These are phyloP conservation scores for Aspergillus ibericus DNA, from an alignment of 2,329 filamentous ascomycete genomes.

Conservation along the genomic window DNA sequence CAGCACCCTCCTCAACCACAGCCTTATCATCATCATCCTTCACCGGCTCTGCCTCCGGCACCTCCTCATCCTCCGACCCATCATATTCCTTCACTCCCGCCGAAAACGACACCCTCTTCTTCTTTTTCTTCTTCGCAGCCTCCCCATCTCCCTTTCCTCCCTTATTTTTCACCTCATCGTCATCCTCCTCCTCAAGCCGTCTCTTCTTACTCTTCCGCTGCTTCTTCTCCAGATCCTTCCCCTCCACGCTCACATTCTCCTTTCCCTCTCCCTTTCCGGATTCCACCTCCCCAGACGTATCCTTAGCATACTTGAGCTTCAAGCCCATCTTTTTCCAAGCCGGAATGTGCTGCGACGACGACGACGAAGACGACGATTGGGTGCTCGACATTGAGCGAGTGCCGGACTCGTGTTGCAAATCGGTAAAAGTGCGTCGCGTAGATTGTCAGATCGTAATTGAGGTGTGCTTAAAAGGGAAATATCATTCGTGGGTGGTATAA, in stretches of 20 bases:
- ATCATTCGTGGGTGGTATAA: neutral
- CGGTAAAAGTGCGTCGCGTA: slow-evolving; percentile 4
- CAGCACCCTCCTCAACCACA: slow-evolving; percentile 2
- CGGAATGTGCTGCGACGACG: slow-evolving; percentile 38
- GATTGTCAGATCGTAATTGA: neutral
- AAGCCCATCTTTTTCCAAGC: slow-evolving; percentile 63
- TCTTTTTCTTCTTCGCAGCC: slow-evolving; percentile 20
- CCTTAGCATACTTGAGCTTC: slow-evolving; percentile 57
- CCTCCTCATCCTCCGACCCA: slow-evolving; percentile 46
- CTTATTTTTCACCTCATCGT: slow-evolving; percentile 9
- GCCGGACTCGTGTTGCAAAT: too few relatives aligned
- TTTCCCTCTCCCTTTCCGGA: neutral
- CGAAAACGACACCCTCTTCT: slow-evolving; percentile 65
- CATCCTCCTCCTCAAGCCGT: slow-evolving; percentile 20
- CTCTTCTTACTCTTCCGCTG: slow-evolving; percentile 14
- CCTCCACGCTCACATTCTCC: slow-evolving; percentile 1
- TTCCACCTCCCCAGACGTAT: slow-evolving; percentile 16
- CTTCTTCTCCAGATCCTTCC: neutral
- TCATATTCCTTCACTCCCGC: slow-evolving; percentile 62
- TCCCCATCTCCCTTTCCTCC: slow-evolving; percentile 12
- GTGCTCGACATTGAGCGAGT: slow-evolving; percentile 25
- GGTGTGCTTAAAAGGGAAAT: neutral
- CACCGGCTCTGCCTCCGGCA: neutral
- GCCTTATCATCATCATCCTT: slow-evolving; percentile 6
- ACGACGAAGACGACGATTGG: slow-evolving; percentile 7